Evolutionary conservation across 768 basidiomycete genomes (phyloP).

Genomic region (Xanthoconium purpureum): DNA sequence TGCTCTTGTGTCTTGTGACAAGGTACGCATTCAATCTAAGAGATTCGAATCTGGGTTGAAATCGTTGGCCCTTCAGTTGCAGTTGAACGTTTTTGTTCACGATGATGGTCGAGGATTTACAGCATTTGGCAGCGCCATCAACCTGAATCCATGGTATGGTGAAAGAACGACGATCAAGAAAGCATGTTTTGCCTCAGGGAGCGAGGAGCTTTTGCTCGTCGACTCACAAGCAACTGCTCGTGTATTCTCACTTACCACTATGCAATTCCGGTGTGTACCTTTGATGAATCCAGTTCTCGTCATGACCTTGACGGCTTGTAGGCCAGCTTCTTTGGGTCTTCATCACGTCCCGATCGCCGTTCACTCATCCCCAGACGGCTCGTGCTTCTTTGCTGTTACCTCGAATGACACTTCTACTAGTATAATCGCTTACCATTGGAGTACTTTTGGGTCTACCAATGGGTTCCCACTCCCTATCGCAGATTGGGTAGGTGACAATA

Average conservation of each 20-base stretch:
- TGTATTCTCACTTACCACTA: constrained; percentile 51
- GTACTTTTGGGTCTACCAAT: constrained; percentile 50
- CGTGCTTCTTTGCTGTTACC: constrained; percentile 44
- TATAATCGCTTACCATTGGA: constrained; percentile 51
- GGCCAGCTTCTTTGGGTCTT: constrained; percentile 46
- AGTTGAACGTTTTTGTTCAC: constrained; percentile 46
- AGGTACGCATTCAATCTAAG: constrained; percentile 29
- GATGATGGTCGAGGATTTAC: constrained; percentile 47
- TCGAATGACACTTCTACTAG: constrained; percentile 13
- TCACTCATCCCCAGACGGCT: constrained; percentile 52
- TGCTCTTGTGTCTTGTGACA: constrained; percentile 41
- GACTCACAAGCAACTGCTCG: constrained; percentile 44
- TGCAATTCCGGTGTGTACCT: constrained; percentile 48
- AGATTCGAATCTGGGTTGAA: background rate
- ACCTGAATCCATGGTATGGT: constrained; percentile 47
- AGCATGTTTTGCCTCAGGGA: constrained; percentile 46
- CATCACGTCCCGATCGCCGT: constrained; percentile 31
- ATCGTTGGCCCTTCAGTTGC: constrained; percentile 26
- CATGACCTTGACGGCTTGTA: constrained; percentile 16
- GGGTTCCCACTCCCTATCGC: constrained; percentile 40
- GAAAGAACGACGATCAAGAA: constrained; percentile 34
- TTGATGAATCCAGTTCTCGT: background rate
- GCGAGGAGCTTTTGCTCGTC: constrained; percentile 52
- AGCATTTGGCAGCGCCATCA: constrained; percentile 40
- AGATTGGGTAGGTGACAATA: constrained; percentile 22